Evolutionary conservation across 208 protist species (phyloP).

Genomic region (Zelonia costaricensis): DNA sequence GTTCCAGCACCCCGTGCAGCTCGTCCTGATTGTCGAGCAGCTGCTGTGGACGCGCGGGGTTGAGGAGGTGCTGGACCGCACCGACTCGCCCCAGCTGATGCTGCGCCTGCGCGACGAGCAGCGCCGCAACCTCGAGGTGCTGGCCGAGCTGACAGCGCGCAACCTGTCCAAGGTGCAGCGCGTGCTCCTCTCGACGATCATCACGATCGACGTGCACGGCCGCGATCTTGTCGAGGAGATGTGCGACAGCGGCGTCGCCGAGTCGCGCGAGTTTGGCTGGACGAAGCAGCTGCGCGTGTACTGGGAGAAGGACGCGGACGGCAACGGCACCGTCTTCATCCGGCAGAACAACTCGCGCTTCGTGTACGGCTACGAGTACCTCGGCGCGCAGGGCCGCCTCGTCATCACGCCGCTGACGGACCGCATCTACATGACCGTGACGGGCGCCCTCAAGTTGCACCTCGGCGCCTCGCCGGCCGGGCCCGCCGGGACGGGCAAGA

Average conservation of each 20-base stretch:
- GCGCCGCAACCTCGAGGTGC: slow-evolving; percentile 86
- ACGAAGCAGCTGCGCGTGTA: slow-evolving; percentile 97
- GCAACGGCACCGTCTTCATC: slow-evolving; percentile 94
- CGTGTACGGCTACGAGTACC: slow-evolving; percentile 98
- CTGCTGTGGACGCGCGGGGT: slow-evolving; percentile 94
- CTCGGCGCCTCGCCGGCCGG: slow-evolving; percentile 95
- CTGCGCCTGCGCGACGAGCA: slow-evolving; percentile 65
- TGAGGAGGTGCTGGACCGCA: slow-evolving; percentile 85
- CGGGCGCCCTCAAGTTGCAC: slow-evolving; percentile 94
- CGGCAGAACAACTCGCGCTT: slow-evolving; percentile 96
- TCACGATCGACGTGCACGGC: slow-evolving; percentile 98
- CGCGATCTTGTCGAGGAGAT: slow-evolving; percentile 96
- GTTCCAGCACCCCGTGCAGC: slow-evolving; percentile 93
- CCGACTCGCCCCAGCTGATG: slow-evolving; percentile 78
- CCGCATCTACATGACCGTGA: slow-evolving; percentile 98
- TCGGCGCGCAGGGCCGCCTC: slow-evolving; percentile 95
- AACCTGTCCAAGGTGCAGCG: slow-evolving; percentile 93
- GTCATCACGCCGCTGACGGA: slow-evolving; percentile 98
- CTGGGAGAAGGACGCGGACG: slow-evolving; percentile 94
- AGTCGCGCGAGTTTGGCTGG: slow-evolving; percentile 95
- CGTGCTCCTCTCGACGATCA: slow-evolving; percentile 94
- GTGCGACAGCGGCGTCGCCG: slow-evolving; percentile 85
- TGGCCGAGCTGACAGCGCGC: slow-evolving; percentile 90
- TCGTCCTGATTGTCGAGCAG: slow-evolving; percentile 95
- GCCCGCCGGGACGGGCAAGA: slow-evolving; percentile 98